Base-by-base conservation (phyloP, 495 filamentous ascomycete genomes). In the Bacidia gigantensis region DNA sequence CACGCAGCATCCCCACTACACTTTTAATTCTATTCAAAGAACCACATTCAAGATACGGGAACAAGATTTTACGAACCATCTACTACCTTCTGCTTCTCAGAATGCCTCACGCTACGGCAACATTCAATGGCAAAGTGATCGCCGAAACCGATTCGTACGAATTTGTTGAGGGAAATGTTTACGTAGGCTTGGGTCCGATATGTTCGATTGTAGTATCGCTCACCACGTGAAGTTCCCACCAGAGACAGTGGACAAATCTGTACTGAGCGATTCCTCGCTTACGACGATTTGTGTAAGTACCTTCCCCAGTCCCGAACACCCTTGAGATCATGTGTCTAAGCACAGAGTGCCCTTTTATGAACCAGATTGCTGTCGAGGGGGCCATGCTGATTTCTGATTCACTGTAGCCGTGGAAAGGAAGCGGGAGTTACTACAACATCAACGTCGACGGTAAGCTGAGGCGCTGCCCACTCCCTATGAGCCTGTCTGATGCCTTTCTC, bases 391-490 rank as follows among this genome's bases (percentile, higher is more conserved):
- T n/a, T n/a, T n/a, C n/a, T n/a, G n/a, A n/a, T n/a, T n/a, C n/a
- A n/a, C n/a, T n/a, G n/a, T n/a, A n/a, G n/a, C 68, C 72, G 1
- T 86, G 82, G 82, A 87, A 87, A 57, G 83, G 83, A n/a, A 64
- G 72, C 29, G 78, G 81, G 1, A 74, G 69, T 9, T 87, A 86
- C 60, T 86, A 85, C 62, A 77, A 71, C 12, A 65, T 87, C 51
- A 71, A 70, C 14, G 69, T 75, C 23, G 73, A 77, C 54, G 78
- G 78, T 79, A 56, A 25, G 66, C 56, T 14, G 14, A 51, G 2
- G 24, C 2, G 25, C 32, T 43, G 2, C n/a, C 10, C 29, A n/a
- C 26, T 7, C 9, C 10, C 3, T 3, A 7, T 0, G 29, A 9
- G 12, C 26, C 5, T 9, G 9, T 0, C 17, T 22, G 11, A n/a